These are phyloP conservation scores for Amaranthus tricolor DNA, from an alignment of 179 eudicot genomes.

Conservation along the genomic window DNA sequence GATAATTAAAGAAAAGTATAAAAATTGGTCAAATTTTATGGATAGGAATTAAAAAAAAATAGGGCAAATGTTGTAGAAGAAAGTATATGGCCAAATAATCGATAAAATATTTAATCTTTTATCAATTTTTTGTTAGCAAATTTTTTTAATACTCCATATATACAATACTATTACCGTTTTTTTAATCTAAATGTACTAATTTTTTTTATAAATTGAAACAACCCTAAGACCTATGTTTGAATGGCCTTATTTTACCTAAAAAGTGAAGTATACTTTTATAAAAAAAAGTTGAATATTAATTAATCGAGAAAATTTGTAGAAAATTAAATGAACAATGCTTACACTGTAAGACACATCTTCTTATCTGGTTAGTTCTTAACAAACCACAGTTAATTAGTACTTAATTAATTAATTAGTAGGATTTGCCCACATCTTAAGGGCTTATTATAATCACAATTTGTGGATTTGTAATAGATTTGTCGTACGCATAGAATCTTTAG, in stretches of 20 bases:
- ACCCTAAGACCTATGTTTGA: no score
- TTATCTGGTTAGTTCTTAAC: neutral
- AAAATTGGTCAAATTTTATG: no score
- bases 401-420: neutral
- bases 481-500: slow-evolving; percentile 17
- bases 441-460: neutral
- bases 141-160: no score
- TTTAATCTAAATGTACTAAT: no score
- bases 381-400: neutral
- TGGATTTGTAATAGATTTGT: slow-evolving; percentile 5
- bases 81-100: neutral
- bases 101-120: neutral
- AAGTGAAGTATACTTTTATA: no score
- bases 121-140: neutral
- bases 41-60: no score
- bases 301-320: neutral
- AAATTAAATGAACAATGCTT: neutral
- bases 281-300: no score
- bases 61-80: neutral
- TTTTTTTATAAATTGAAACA: no score
- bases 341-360: slow-evolving; percentile 2
- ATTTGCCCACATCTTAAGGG: slow-evolving; percentile 13
- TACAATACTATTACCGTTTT: no score
- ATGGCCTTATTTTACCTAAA: no score
- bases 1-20: no score